Evolutionary conservation across 192 early-diverging fungal genomes (phyloP), one percentile per base, ranked within the genome.

Genomic region (Coemansia sp.): DNA sequence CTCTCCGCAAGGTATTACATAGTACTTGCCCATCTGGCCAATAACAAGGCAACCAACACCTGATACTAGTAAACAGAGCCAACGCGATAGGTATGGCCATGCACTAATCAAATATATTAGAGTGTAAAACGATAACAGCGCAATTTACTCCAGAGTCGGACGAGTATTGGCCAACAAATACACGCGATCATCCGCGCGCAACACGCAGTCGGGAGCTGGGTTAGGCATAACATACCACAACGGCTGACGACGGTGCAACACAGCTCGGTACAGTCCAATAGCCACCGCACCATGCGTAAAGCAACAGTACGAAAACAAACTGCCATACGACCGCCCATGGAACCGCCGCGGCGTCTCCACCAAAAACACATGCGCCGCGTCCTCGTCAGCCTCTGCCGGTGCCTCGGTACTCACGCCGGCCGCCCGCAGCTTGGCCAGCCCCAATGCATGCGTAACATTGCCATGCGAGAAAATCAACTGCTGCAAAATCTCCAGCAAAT

Each of bases 201-300:
- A 24, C 23, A 77, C 62, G 47, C 77, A 75, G 32, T 76, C 64
- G 5, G 62, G 60, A n/a, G 55, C 43, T 3, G 89, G 89, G 51
- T 90, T 90, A 1, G 86, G 73, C 51, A 84, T 73, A 11, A 87
- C 81, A 58, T 86, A 88, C 61, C 80, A 83, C 58, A 83, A 62
- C n/a, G 83, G 76, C 49, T 75, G 70, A 10, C 66, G 69, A 27
- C 80, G 73, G 43, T 88, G 86, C 54, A 74, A 58, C 29, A 72
- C 79, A 6, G 62, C 50, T 52, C 89, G 82, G 60, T 90, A 90
- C n/a, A 90, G 82, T 9, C 83, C 89, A n/a, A 90, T 67, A 4
- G 84, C 67, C 8, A 90, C 55, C 8, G 84, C 83, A 0, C 45
- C 43, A 47, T 88, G 78, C 24, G 69, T 61, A 53, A 79, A 73